Conservation (phyloP, 1,139 yeast genomes). For the Taphrina wiesneri region DNA sequence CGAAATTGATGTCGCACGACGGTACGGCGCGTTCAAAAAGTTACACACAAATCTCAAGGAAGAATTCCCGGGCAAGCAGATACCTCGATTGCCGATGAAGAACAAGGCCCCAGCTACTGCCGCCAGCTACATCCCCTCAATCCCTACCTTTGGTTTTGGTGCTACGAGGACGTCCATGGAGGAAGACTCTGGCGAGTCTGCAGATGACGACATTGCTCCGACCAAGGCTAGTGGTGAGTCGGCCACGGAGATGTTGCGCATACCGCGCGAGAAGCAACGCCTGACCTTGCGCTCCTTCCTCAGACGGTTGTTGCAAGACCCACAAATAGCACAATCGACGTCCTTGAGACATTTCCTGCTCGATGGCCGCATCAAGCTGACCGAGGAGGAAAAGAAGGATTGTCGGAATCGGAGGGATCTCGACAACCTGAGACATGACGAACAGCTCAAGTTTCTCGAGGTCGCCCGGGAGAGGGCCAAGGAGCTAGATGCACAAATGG, state of each 20-base stretch:
- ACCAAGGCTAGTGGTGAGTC: slow-evolving; percentile 2
- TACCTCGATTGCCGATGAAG: slow-evolving; percentile 66
- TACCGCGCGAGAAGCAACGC: slow-evolving; percentile 69
- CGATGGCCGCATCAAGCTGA: slow-evolving; percentile 45
- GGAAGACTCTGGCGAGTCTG: slow-evolving; percentile 27
- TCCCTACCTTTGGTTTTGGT: slow-evolving; percentile 19
- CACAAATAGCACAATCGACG: slow-evolving; percentile 58
- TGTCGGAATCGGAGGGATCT: slow-evolving; percentile 57
- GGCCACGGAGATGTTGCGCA: slow-evolving; percentile 35
- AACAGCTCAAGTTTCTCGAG: slow-evolving; percentile 72
- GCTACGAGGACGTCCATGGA: slow-evolving; percentile 1
- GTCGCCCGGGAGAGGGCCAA: slow-evolving; percentile 57
- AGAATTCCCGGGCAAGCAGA: slow-evolving; percentile 67
- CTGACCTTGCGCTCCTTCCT: slow-evolving; percentile 75
- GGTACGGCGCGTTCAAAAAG: slow-evolving; percentile 65
- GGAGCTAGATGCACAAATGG: slow-evolving; percentile 56
- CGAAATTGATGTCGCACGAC: slow-evolving; percentile 56
- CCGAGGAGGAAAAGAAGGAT: slow-evolving; percentile 55
- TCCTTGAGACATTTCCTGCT: slow-evolving; percentile 58
- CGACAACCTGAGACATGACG: slow-evolving; percentile 61
- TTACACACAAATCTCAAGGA: slow-evolving; percentile 56
- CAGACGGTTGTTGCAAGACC: slow-evolving; percentile 54
- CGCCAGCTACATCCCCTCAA: slow-evolving; percentile 26
- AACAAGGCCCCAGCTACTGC: slow-evolving; percentile 47
- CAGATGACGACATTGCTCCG: slow-evolving; percentile 20